Evolutionary conservation across 2,329 filamentous ascomycete species (phyloP), one percentile per base, ranked within the genome.

Genomic region (Hypoxylon sp.): DNA sequence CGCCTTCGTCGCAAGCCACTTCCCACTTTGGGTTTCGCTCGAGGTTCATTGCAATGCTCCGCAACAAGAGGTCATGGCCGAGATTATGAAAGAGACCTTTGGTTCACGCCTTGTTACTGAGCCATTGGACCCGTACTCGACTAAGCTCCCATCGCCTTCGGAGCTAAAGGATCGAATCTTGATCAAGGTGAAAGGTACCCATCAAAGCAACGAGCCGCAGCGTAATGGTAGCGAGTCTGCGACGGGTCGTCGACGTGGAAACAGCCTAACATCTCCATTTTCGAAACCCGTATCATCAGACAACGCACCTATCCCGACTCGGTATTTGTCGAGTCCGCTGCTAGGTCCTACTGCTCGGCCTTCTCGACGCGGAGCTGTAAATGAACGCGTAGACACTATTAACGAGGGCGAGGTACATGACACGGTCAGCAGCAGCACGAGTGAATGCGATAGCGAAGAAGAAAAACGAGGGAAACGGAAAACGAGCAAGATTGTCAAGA

Each of bases 101-200:
- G 92, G 92, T 28, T 83, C 90, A n/a, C 89, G 90, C 72, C 87
- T 99, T 48, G 84, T 98, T 11, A 88, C 90, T 0, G 88, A 93
- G 73, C 92, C 93, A 0, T 79, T 98, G 17, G 88, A 93, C 67
- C 85, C 87, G 1, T 89, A 90, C 49, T 85, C 87, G 2, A 85
- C 89, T 69, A 86, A 87, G 64, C 86, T 98, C 11, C 96, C 96
- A 0, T 92, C 93, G 1, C 96, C 96, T 0, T 92, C 96, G 50
- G 90, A 98, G 72, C 84, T 99, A 50, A 92, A 91, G 81, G 85
- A 91, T 74, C 90, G 90, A 45, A 93, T 98, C 62, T 83, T 99
- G 61, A 91, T 98, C 84, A 99, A 99, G 79, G 96, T 98, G 69
- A 99, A 98, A 80, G 91, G 92, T 71, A 90, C 93, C 6, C 85